These are phyloP conservation scores for Scheffersomyces coipomensis DNA, from an alignment of 805 yeast species.

Conservation along the genomic window DNA sequence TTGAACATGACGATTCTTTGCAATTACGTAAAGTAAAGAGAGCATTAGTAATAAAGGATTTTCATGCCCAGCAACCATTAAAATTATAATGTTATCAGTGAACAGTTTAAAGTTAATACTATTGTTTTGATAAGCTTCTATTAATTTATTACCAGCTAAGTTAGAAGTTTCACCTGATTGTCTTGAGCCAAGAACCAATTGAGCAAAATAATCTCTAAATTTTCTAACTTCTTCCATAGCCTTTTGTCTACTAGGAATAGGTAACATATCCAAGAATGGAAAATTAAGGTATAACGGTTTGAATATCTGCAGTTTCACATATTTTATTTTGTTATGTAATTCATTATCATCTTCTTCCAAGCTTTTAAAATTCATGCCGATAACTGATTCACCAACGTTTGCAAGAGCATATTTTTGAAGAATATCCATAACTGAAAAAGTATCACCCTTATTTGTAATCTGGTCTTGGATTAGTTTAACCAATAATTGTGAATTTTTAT, in stretches of 20 bases:
- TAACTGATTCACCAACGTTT: slow-evolving; percentile 47
- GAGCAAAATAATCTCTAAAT: slow-evolving; percentile 34
- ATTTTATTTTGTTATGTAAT: slow-evolving; percentile 39
- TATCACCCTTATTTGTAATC: slow-evolving; percentile 7
- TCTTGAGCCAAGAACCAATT: slow-evolving; percentile 25
- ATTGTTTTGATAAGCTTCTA: slow-evolving; percentile 35
- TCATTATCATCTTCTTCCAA: slow-evolving; percentile 25
- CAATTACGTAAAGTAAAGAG: slow-evolving; percentile 45
- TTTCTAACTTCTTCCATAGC: slow-evolving; percentile 43
- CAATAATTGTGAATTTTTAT: slow-evolving; percentile 35
- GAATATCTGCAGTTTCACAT: slow-evolving; percentile 52
- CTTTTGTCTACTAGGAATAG: slow-evolving; percentile 44
- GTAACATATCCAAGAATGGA: slow-evolving; percentile 51
- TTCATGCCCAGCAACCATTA: slow-evolving; percentile 63
- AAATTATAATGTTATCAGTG: slow-evolving; percentile 52
- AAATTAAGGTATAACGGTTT: slow-evolving; percentile 54
- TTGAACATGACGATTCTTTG: slow-evolving; percentile 40
- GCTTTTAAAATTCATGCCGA: slow-evolving; percentile 49
- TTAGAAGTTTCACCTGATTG: slow-evolving; percentile 20
- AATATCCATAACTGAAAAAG: slow-evolving; percentile 32
- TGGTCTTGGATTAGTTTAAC: slow-evolving; percentile 19
- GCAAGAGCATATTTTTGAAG: slow-evolving; percentile 48
- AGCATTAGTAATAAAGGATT: slow-evolving; percentile 55
- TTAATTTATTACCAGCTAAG: slow-evolving; percentile 41
- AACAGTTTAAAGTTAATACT: slow-evolving; percentile 45